Percentiles rank a stretch among this genome's conserved stretches.
These are phyloP conservation scores for Jamesozyma rosinii DNA, from an alignment of 805 yeast species.

Conservation along the genomic window DNA sequence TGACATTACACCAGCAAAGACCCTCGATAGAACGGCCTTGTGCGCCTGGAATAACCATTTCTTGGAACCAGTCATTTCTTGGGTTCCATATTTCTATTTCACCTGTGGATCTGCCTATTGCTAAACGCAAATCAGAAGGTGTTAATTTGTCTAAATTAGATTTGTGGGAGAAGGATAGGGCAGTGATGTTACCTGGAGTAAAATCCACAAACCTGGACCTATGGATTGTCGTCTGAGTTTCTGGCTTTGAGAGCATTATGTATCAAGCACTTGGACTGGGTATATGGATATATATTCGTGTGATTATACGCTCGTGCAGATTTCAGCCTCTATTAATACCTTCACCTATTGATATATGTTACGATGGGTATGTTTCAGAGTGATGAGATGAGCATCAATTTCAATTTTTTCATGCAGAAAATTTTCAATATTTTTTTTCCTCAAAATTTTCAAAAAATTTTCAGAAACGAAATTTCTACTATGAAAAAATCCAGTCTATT, in stretches of 20 bases:
- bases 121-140: slow-evolving; percentile 57
- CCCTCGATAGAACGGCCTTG: slow-evolving; percentile 83
- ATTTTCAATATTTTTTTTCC: background rate
- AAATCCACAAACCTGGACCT: slow-evolving; percentile 88
- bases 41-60: slow-evolving; percentile 65
- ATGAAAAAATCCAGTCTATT: background rate
- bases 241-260: background rate
- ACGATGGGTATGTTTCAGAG: no score
- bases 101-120: slow-evolving; percentile 90
- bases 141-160: slow-evolving; percentile 36
- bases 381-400: slow-evolving; percentile 3
- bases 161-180: slow-evolving; percentile 64
- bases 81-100: slow-evolving; percentile 96
- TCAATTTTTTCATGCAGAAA: background rate
- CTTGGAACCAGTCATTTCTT: slow-evolving; percentile 70
- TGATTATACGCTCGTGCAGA: no score
- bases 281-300: no score
- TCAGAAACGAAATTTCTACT: background rate
- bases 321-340: no score
- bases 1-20: slow-evolving; percentile 59
- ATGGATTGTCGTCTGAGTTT: slow-evolving; percentile 38
- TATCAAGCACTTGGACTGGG: background rate
- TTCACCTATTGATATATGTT: no score
- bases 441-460: background rate
- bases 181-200: slow-evolving; percentile 74